phyloP scores from a whole-genome alignment of 2,329 filamentous ascomycete species.

The Epichloe aotearoae region DNA sequence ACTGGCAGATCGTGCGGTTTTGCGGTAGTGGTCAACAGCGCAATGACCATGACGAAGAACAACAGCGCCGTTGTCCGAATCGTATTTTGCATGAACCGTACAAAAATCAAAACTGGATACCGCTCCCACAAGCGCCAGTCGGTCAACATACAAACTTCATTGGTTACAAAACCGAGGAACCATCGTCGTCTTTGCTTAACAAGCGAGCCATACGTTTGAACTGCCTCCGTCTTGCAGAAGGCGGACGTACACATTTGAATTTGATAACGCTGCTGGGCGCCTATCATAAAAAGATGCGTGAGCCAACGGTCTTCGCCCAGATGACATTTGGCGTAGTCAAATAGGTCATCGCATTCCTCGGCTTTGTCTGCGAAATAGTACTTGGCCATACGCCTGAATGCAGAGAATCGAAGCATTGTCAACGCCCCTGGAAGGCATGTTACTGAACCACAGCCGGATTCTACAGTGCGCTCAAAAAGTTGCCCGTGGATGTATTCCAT shows the following conservation, averaged over 20 bases:
- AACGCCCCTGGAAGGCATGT: conserved; percentile 92
- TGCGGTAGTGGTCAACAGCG: conserved; percentile 73
- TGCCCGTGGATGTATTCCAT: conserved; percentile 98
- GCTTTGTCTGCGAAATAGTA: conserved; percentile 98
- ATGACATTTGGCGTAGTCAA: conserved; percentile 93
- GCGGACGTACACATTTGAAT: conserved; percentile 96
- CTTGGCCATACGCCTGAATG: conserved; percentile 91
- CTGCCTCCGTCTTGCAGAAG: conserved; percentile 96
- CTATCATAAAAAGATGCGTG: conserved; percentile 98
- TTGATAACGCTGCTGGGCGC: conserved; percentile 81
- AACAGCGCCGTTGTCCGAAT: conserved; percentile 87
- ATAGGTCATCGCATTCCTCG: conserved; percentile 87
- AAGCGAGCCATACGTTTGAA: conserved; percentile 73
- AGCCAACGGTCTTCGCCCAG: conserved; percentile 93
- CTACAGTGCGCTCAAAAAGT: conserved; percentile 87
- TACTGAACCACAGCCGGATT: conserved; percentile 86
- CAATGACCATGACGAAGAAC: conserved; percentile 87
- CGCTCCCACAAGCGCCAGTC: conserved; percentile 83
- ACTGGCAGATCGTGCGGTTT: conserved; percentile 68
- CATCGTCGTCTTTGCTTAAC: conserved; percentile 90
- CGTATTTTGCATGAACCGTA: conserved; percentile 91
- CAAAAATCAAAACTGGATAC: conserved; percentile 73
- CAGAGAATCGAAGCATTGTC: conserved; percentile 90
- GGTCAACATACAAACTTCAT: conserved; percentile 96
- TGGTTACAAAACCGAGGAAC: conserved; percentile 96